Evolutionary conservation across 805 yeast species (phyloP).

Genomic region (Saturnispora hagleri): DNA sequence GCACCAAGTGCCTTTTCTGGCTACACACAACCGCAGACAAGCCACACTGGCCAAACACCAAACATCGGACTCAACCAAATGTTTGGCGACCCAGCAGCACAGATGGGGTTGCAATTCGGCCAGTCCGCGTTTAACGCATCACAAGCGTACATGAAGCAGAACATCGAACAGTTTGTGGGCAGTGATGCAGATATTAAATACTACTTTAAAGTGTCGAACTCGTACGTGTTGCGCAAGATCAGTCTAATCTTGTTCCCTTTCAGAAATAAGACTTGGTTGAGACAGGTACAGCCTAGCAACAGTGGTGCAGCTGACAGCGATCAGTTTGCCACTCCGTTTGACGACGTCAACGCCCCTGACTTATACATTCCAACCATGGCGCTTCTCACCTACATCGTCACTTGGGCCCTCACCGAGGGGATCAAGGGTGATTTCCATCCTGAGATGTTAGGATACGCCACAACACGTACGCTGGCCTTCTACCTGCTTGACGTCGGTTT

Average conservation of each 20-base stretch:
- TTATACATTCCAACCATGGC: conserved; percentile 95
- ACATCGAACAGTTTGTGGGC: conserved; percentile 42
- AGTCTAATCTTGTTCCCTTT: conserved; percentile 76
- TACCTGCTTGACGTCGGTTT: conserved; percentile 66
- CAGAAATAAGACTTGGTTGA: conserved; percentile 73
- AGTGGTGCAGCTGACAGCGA: conserved; percentile 17
- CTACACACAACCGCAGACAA: neutral
- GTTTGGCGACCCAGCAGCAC: conserved; percentile 58
- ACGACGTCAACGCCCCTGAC: conserved; percentile 93
- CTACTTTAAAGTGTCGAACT: conserved; percentile 87
- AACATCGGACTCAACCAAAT: conserved; percentile 21
- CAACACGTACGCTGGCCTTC: conserved; percentile 80
- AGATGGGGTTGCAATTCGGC: conserved; percentile 83
- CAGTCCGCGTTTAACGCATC: conserved; percentile 77
- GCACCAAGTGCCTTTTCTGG: neutral
- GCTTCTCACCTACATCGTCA: conserved; percentile 72
- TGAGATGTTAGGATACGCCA: conserved; percentile 76
- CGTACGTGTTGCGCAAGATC: conserved; percentile 71
- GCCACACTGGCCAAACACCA: conserved; percentile 15
- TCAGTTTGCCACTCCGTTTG: conserved; percentile 63
- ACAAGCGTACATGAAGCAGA: conserved; percentile 69
- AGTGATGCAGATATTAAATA: conserved; percentile 56
- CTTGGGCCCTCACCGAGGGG: conserved; percentile 81
- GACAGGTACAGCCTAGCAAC: conserved; percentile 35
- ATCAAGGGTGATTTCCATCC: conserved; percentile 88